These are phyloP conservation scores for Proliferodiscus dingleyae DNA, from an alignment of 2,329 filamentous ascomycete genomes.

Conservation along the genomic window DNA sequence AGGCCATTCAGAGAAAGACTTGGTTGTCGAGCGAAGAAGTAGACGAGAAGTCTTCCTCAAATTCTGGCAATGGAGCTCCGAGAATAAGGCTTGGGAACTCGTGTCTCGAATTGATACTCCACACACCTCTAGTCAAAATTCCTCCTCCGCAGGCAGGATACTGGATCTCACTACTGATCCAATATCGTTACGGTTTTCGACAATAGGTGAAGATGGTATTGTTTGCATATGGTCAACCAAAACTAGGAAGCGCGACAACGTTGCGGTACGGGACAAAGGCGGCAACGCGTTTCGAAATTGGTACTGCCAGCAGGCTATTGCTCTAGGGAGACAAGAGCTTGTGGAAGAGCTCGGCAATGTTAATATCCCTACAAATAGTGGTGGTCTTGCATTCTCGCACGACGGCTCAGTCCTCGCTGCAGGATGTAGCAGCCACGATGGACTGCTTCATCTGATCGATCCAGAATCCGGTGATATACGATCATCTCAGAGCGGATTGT, in stretches of 20 bases:
- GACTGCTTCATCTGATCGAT: constrained; percentile 72
- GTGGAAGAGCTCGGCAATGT: constrained; percentile 13
- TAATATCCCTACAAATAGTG: constrained; percentile 38
- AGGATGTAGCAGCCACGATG: constrained; percentile 52
- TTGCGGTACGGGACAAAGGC: constrained; percentile 54
- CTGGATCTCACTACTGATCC: constrained; percentile 72
- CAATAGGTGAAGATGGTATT: constrained; percentile 73
- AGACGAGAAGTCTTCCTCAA: constrained; percentile 76
- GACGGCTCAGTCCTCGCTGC: constrained; percentile 81
- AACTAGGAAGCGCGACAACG: constrained; percentile 62
- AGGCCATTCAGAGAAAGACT: constrained; percentile 40
- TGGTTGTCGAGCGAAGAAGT: constrained; percentile 44
- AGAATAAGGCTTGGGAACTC: constrained; percentile 61
- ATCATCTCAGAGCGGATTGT: constrained; percentile 62
- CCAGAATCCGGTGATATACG: constrained; percentile 61
- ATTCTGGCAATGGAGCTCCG: constrained; percentile 72
- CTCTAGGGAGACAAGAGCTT: constrained; percentile 41
- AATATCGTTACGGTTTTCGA: constrained; percentile 67
- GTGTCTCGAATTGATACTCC: constrained; percentile 80
- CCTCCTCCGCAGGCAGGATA: constrained; percentile 50
- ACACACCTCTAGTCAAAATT: constrained; percentile 55
- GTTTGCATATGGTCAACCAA: constrained; percentile 80
- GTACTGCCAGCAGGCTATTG: constrained; percentile 60
- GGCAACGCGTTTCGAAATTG: constrained; percentile 65
- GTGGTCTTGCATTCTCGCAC: constrained; percentile 71